phyloP scores from a whole-genome alignment of 2,329 filamentous ascomycete genomes.

The Zymoseptoria ardabiliae region DNA sequence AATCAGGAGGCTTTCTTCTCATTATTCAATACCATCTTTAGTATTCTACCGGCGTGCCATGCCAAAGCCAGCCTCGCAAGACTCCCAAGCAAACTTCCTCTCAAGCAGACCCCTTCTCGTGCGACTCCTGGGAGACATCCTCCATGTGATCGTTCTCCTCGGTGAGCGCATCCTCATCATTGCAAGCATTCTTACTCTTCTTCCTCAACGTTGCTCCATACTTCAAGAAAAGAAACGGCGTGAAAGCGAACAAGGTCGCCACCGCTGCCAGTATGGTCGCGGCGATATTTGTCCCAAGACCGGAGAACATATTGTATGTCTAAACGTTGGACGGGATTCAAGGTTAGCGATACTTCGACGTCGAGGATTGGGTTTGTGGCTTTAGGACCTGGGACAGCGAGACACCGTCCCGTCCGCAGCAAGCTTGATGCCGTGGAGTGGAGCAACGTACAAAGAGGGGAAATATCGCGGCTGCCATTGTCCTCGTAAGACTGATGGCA shows the following conservation, averaged over 20 bases:
- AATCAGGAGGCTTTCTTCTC: too few species aligned
- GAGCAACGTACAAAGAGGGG: constrained; percentile 37
- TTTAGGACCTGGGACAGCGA: too few species aligned
- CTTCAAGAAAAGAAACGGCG: constrained; percentile 16
- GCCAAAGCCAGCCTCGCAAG: too few species aligned
- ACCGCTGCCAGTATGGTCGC: constrained; percentile 28
- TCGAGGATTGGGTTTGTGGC: too few species aligned
- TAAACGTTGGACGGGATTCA: too few species aligned
- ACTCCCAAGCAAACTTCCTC: neutral
- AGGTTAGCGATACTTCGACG: too few species aligned
- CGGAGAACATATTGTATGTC: constrained; percentile 50
- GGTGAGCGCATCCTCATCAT: constrained; percentile 9
- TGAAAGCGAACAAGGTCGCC: constrained; percentile 32
- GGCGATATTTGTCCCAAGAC: constrained; percentile 35
- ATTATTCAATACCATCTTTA: too few species aligned
- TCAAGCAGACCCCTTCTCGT: neutral
- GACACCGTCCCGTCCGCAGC: too few species aligned
- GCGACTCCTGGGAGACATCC: constrained; percentile 1
- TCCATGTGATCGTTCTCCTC: constrained; percentile 15
- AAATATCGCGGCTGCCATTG: constrained; percentile 47
- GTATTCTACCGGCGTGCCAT: too few species aligned
- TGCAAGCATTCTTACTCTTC: constrained; percentile 11
- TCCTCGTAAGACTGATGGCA: constrained; percentile 53
- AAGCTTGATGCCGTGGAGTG: too few species aligned
- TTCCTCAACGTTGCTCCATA: constrained; percentile 11